Conservation (phyloP, 176 grass and related monocot species). For the Eremochloa ophiuroides region DNA sequence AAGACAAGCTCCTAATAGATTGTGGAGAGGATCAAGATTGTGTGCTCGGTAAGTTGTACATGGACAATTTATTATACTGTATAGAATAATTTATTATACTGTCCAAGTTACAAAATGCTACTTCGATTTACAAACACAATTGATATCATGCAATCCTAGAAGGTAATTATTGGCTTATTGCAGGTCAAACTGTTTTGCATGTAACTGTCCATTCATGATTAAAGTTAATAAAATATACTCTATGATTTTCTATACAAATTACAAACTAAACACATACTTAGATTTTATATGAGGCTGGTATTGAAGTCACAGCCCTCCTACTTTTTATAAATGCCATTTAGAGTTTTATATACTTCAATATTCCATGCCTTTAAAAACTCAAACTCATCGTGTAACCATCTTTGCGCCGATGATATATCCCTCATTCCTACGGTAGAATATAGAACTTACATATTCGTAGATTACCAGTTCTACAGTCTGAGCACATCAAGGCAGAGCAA, state of each 20-base stretch:
- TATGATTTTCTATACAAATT: background rate
- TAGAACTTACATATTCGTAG: background rate
- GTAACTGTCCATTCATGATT: background rate
- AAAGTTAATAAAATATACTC: background rate
- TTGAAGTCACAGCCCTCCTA: background rate
- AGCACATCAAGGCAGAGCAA: background rate
- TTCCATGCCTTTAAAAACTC: background rate
- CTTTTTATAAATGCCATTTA: background rate
- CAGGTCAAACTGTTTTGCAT: background rate
- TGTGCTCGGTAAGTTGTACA: conserved; percentile 62
- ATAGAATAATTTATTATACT: background rate
- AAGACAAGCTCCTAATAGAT: conserved; percentile 62
- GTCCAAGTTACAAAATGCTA: background rate
- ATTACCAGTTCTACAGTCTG: background rate
- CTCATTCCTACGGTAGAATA: background rate
- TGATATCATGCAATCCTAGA: background rate
- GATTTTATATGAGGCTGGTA: background rate
- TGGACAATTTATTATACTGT: background rate
- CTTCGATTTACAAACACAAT: background rate
- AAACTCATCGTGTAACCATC: background rate
- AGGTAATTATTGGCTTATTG: background rate
- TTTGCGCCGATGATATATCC: background rate
- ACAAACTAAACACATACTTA: background rate
- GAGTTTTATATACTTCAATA: background rate
- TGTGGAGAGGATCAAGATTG: conserved; percentile 82